Evolutionary conservation across 2,329 filamentous ascomycete genomes (phyloP).

Genomic region (Neofusicoccum laricinum): DNA sequence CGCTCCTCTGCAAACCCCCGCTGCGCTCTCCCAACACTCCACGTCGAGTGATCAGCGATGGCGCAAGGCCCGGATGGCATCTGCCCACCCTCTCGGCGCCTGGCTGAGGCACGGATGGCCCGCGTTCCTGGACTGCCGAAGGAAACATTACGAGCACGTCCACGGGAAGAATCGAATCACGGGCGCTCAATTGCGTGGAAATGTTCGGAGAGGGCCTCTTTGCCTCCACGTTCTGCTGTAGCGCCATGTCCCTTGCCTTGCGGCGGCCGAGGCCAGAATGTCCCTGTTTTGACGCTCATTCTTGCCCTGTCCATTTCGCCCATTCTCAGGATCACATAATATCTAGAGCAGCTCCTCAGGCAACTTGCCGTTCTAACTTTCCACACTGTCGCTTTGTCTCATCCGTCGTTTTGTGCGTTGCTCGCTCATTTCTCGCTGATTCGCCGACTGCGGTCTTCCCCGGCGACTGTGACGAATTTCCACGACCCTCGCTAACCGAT

Average conservation of each 20-base stretch:
- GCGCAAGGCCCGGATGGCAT: neutral
- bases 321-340: neutral
- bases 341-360: neutral
- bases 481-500: neutral
- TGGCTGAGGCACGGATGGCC: neutral
- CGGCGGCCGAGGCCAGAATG: slow-evolving; percentile 2
- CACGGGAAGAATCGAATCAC: neutral
- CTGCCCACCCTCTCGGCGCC: neutral
- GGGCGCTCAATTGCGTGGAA: neutral
- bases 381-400: neutral
- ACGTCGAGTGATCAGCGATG: neutral
- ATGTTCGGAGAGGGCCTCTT: neutral
- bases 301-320: neutral
- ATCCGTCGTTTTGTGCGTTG: neutral
- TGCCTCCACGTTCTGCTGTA: neutral
- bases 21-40: neutral
- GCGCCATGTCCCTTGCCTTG: neutral
- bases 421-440: neutral
- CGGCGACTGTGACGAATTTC: neutral
- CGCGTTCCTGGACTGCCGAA: neutral
- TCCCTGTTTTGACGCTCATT: slow-evolving; percentile 8
- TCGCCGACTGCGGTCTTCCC: neutral
- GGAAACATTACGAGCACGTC: neutral
- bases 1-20: neutral
- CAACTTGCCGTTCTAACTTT: neutral